Base-by-base conservation (phyloP, 2,329 filamentous ascomycete genomes). In the Talaromyces sp. region DNA sequence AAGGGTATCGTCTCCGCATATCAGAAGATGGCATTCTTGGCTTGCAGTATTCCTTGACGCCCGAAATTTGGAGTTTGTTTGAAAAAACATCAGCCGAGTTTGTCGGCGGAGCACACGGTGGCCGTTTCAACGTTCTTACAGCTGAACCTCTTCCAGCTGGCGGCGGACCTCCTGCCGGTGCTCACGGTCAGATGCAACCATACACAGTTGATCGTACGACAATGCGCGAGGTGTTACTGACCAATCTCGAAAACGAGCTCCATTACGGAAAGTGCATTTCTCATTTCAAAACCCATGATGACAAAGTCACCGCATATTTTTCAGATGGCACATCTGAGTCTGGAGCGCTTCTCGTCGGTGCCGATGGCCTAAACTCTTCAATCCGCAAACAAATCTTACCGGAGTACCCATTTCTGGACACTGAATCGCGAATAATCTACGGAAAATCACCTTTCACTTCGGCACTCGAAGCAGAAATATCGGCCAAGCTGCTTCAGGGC, bases 351-450 rank as follows among this genome's bases (percentile, higher is more conserved):
- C 69, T 81, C 2, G 70, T 81, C 15, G 79, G 78, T 10, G 77
- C 78, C 1, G 78, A 81, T 67, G 79, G 79, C 7, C 69, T 72
- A 15, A 69, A 74, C 22, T 80, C 76, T 19, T 62, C 63, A 11
- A 73, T 79, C n/a, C 72, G 79, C 6, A 74, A 69, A 33, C 79
- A 81, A 62, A 68, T 75, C 19, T 65, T 80, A 2, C 80, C 80
- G 0, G 61, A 73, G 0, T 72, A 74, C 41, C 66, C 70, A 22
- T 65, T 73, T 4, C 58, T 82, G 4, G 80, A 83, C 66, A 79
- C 79, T 0, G 71, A 74, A 9, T 73, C 73, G 17, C 70, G 77
- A 11, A 74, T 75, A 31, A 72, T 82, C 11, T 82, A 78, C 61
- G 79, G 79, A 22, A 80, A 79, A 66, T 80, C 79, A 1, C 70